phyloP scores from a whole-genome alignment of 2,329 filamentous ascomycete genomes.

The Colletotrichum euphorbiae region DNA sequence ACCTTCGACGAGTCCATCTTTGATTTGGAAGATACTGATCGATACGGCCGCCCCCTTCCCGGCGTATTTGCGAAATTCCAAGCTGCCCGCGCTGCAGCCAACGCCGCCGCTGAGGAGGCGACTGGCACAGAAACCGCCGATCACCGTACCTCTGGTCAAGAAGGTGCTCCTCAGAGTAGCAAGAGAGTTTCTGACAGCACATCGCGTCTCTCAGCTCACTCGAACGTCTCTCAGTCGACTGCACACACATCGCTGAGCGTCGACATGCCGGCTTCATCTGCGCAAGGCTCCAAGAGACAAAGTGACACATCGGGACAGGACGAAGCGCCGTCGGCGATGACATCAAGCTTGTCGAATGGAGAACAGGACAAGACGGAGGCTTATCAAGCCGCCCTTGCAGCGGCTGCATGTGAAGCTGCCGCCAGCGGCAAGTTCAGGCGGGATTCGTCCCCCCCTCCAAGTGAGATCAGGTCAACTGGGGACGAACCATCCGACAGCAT shows the following conservation, averaged over 20 bases:
- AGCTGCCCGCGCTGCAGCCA: conserved; percentile 53
- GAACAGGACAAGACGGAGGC: conserved; percentile 60
- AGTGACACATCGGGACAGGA: conserved; percentile 28
- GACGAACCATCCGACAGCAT: conserved; percentile 41
- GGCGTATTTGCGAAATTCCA: conserved; percentile 68
- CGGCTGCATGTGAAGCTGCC: conserved; percentile 81
- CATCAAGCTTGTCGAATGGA: conserved; percentile 28
- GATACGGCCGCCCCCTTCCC: conserved; percentile 70
- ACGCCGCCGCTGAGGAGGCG: conserved; percentile 18
- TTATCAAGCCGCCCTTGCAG: conserved; percentile 87
- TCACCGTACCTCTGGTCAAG: conserved; percentile 47
- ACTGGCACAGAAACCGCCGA: conserved; percentile 49
- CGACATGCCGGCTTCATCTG: conserved; percentile 22
- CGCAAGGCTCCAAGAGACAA: conserved; percentile 28
- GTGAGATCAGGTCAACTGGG: conserved; percentile 44
- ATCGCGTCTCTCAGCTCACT: conserved; percentile 58
- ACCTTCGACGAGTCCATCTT: conserved; percentile 81
- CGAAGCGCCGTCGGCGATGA: conserved; percentile 41
- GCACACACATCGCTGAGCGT: conserved; percentile 64
- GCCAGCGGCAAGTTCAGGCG: conserved; percentile 81
- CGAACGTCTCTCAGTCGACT: conserved; percentile 60
- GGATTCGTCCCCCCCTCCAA: conserved; percentile 58
- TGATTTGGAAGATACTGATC: conserved; percentile 74
- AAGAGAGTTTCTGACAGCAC: conserved; percentile 61
- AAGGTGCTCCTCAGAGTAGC: conserved; percentile 50